Base-by-base conservation (phyloP, 2,329 filamentous ascomycete genomes). In the Hypoxylon sp. region DNA sequence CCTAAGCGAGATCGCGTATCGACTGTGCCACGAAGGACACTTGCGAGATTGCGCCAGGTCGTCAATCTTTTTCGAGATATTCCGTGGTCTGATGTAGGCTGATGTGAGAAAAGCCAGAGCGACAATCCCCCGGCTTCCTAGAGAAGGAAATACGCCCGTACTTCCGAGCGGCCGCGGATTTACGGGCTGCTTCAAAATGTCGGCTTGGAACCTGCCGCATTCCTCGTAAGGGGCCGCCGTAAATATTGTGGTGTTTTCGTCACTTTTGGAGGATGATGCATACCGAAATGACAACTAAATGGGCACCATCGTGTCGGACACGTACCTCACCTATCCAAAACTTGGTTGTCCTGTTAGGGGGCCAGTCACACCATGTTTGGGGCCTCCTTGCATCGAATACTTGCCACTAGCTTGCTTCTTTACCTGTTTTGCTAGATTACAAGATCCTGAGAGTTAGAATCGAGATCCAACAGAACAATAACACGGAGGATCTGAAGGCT, bases 51-150 rank as follows among this genome's bases (percentile, higher is more conserved):
- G 33, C 31, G 35, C 25, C 25, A 25, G 33, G 17, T 22, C 14
- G 54, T 58, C 53, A 44, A 14, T 37, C 14, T 22, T 51, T 56
- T 42, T 57, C 25, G 33, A 42, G 33, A 56, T 46, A 8, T 53
- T 53, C 51, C 35, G 33, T 20, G 17, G 61, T 35, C 35, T 53
- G 46, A 64, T 50, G 17, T 20, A 33, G 22, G 60, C 61, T 64
- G 46, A 57, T 49, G 53, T 64, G 61, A 64, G 60, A 51, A n/a
- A 27, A 4, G 22, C 5, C 5, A 2, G 6, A 30, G 17, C 25
- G 31, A 51, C 13, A 46, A 59, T 50, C 27, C 13, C 37, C 20
- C 31, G 30, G 17, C 10, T 40, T 50, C 30, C 35, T 17, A 37
- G 20, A 11, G 14, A 49, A 31, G 37, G 49, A 48, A 48, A 48